Evolutionary conservation across 176 grass and related monocot species (phyloP), one percentile per base, ranked within the genome.

Genomic region (Neostapfia colusana): DNA sequence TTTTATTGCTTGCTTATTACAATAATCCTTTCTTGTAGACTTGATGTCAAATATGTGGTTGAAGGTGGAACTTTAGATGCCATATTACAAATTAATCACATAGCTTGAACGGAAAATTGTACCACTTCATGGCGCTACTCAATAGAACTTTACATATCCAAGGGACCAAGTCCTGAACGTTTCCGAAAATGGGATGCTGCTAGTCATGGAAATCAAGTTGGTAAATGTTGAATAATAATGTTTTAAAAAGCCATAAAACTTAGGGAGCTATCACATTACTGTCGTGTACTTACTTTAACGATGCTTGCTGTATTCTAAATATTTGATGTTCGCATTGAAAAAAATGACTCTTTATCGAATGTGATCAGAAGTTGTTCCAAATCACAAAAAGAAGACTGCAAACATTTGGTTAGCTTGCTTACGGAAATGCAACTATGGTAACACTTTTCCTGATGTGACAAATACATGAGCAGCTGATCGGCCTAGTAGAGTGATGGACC

Each of bases 361-460:
- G 23, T 69, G 43, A 40, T 69, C 18, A 62, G 10, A 57, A 15
- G 13, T 34, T 49, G 26, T 1, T 8, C 20, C 27, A 61, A 25
- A 67, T 2, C 34, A 58, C 18, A 5, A 25, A 61, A 31, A 1
- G 24, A 60, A 11, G 39, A 24, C 24, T 43, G 41, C 53, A 53
- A 48, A 39, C 77, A 61, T 1, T 43, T 43, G 21, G 65, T 27
- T 57, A 37, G 37, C 76, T 41, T 46, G 20, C 55, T 34, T 55
- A 34, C 10, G 45, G 15, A 14, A 76, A 76, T 46, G 45, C 39
- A 77, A 60, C 39, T 0, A 3, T 9, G 8, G 43, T 39, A 53
- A 50, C 14, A 67, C 31, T 53, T 77, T 24, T 21, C 40, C 31
- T 60, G 66, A 82, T 78, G 45, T 39, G 49, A 58, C 4, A 83